Evolutionary conservation across 352 stramenopile species (phyloP), one percentile per base, ranked within the genome.

Genomic region (Pythium scleroteichum): DNA sequence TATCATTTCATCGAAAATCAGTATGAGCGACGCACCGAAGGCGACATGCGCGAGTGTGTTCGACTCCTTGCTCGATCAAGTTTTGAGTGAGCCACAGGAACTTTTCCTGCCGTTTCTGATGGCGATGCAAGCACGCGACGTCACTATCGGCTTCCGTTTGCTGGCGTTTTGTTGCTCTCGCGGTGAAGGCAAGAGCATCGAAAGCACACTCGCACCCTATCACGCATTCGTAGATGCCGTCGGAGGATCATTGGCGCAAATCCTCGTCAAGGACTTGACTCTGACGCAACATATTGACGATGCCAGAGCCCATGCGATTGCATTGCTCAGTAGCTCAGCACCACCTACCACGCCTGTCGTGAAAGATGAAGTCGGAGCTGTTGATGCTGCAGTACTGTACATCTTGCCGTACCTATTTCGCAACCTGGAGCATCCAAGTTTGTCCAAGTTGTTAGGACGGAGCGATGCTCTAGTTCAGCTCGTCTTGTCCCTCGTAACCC

Each of bases 231-330:
- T 87, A 41, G 71, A 90, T 19, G 67, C 72, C 0, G 64, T 92
- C 22, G 75, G 79, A 12, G 61, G 73, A 6, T 86, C 61, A 16
- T 50, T 92, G 19, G 47, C 73, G 19, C 67, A 82, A 49, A 76
- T 69, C 23, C 60, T 93, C 12, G 41, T 88, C 22, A 90, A 93
- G 45, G 83, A 95, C 47, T 55, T 95, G 42, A 76, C 71, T 32
- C 46, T 93, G 35, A 83, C 73, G 42, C 82, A 91, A 59, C 83
- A 95, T 47, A 86, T 95, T 17, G 83, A 95, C 33, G 83, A 93
- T 46, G 85, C 85, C 9, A 62, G 83, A 41, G 79, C 62, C 9
- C 75, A 90, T 20, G 79, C 82, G 5, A 87, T 77, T 38, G 75
- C 82, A 0, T 40, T 90, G 3, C 55, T 93, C n/a, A 72, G 65